Conservation (phyloP, 768 basidiomycete genomes). For the Amanita fuliginea region DNA sequence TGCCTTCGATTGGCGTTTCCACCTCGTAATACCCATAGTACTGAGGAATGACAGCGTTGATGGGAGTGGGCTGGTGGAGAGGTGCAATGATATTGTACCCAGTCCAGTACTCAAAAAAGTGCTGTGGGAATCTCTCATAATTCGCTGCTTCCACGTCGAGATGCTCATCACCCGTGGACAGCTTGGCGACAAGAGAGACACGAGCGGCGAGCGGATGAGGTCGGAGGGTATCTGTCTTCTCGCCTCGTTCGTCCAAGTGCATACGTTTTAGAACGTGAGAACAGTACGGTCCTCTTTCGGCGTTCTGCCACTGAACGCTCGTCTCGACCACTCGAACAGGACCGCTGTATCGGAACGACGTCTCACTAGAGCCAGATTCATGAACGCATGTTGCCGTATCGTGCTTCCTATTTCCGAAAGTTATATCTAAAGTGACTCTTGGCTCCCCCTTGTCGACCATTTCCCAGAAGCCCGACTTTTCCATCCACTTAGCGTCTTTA, state of each 20-base stretch:
- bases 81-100: slow-evolving; percentile 35
- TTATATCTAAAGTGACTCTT: neutral
- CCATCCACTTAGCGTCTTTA: slow-evolving; percentile 10
- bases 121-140: slow-evolving; percentile 32
- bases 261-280: slow-evolving; percentile 12
- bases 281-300: slow-evolving; percentile 19
- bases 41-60: slow-evolving; percentile 45
- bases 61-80: slow-evolving; percentile 31
- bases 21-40: slow-evolving; percentile 49
- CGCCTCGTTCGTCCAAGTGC: neutral
- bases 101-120: slow-evolving; percentile 38
- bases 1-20: neutral
- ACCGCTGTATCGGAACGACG: slow-evolving; percentile 12
- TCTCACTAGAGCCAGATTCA: neutral
- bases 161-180: slow-evolving; percentile 29
- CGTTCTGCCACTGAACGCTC: slow-evolving; percentile 21
- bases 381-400: neutral
- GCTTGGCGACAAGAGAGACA: slow-evolving; percentile 33
- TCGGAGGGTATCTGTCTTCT: neutral
- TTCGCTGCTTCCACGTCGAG: slow-evolving; percentile 28
- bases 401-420: no score
- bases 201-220: slow-evolving; percentile 22
- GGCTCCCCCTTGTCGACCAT: neutral
- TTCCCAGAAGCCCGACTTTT: slow-evolving; percentile 5
- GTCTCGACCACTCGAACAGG: slow-evolving; percentile 17